Evolutionary conservation across 129 eudicot genomes (phyloP).

Genomic region (Chrysanthemum lavandulifolium): DNA sequence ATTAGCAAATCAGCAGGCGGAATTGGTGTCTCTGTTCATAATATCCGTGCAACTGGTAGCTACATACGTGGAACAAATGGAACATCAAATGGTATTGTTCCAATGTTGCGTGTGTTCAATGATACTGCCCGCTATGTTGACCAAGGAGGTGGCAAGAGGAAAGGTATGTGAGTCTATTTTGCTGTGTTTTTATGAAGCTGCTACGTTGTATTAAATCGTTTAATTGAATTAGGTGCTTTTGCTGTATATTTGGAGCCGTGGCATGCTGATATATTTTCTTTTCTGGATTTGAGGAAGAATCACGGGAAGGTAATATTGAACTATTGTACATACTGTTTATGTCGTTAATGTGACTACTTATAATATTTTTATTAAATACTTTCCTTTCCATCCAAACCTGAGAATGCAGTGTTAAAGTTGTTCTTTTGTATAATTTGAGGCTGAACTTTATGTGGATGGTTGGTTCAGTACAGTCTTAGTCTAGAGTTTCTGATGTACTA

Average conservation of each 20-base stretch:
- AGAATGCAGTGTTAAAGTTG: too few species aligned
- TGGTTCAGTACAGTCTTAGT: neutral
- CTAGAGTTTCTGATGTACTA: neutral
- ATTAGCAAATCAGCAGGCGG: constrained; percentile 98
- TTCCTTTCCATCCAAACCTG: too few species aligned
- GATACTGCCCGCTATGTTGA: constrained; percentile 96
- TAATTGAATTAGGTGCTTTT: constrained; percentile 68
- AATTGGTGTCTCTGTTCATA: constrained; percentile 90
- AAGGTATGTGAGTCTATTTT: constrained; percentile 42
- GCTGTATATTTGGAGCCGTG: constrained; percentile 97
- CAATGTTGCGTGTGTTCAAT: constrained; percentile 91
- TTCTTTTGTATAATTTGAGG: neutral
- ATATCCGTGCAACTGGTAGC: constrained; percentile 96
- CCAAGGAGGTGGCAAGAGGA: constrained; percentile 97
- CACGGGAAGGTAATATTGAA: constrained; percentile 71
- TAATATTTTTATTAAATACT: too few species aligned
- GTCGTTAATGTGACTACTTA: too few species aligned
- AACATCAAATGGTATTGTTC: constrained; percentile 91
- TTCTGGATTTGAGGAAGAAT: constrained; percentile 81
- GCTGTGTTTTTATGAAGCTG: neutral
- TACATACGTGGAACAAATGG: constrained; percentile 98
- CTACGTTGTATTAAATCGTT: neutral
- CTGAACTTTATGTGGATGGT: neutral
- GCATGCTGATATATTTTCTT: constrained; percentile 87
- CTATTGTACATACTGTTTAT: too few species aligned